Evolutionary conservation across 371 early-diverging fungal genomes (phyloP), one percentile per base, ranked within the genome.

Genomic region (Mucor circinelloides): DNA sequence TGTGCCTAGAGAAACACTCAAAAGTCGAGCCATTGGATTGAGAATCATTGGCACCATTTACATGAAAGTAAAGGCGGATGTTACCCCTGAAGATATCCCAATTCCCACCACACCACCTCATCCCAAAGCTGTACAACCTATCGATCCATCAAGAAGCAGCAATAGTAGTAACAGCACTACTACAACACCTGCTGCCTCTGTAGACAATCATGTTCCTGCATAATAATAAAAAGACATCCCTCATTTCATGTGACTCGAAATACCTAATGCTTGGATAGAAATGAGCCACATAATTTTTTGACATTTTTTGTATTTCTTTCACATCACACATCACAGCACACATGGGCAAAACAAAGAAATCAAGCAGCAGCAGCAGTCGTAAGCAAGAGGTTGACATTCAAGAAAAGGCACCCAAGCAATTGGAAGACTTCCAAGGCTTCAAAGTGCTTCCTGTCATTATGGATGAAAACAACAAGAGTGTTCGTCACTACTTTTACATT

Each of bases 21-120:
- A 78, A 68, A 79, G 81, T 71, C 87, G 94, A 48, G 94, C 94
- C 3, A 66, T 77, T 50, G 95, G 88, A 0, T 32, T 95, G 42
- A 88, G 84, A 68, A 86, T 91, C 30, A 85, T 95, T 67, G 95
- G 95, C 48, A 79, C 79, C 42, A 83, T 92, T n/a, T 95, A 87
- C 70, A 76, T 83, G 68, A 70, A 73, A 40, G 87, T 89, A 8
- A 81, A 83, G 70, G 58, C 84, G 6, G 89, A 89, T 56, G 67
- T 80, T 36, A 75, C 82, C 1, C 77, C 77, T 6, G 67, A 74
- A 54, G 81, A 79, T 63, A 74, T 79, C 28, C 79, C 78, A 2
- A 70, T 76, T 31, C 73, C 69, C 12, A 40, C 31, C n/a, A 42
- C 36, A 27, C 46, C 60, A 15, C 34, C 61, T 25, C n/a, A 52